Base-by-base conservation (phyloP, 106 monocot species). In the Narthecium ossifragum region DNA sequence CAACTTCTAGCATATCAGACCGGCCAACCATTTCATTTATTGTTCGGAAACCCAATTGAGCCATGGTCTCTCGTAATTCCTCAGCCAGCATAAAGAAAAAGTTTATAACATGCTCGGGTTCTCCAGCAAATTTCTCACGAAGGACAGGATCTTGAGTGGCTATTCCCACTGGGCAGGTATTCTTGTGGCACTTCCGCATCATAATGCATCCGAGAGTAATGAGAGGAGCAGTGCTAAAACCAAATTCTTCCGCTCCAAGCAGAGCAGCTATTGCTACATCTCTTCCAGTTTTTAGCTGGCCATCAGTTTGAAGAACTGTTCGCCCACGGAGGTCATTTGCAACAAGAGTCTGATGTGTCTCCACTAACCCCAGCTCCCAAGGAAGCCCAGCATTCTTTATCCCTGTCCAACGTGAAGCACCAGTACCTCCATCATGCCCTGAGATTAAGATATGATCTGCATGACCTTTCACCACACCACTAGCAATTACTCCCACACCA, bases 1-100 rank as follows among this genome's bases (percentile, higher is more conserved):
- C 91, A 49, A 98, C 45, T 63, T 98, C 84, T 26, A 98, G 51
- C 98, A 98, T 77, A 62, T 98, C 98, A 18, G 98, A 75, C 34
- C 87, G 91, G 3, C 98, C 98, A 68, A 98, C 74, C 98, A 98
- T 98, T 60, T 98, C 98, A 39, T 31, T 67, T 33, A 98, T 59
- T 11, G 90, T 72, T 36, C 81, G 77, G 51, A 98, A 84, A 30
- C 98, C 98, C 36, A 98, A 76, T 62, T 71, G 78, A 33, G 98
- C 75, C 98, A 98, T 98, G 46, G 91, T 98, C 52, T 98, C 91
- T 39, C 98, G 80, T 24, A 98, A 54, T 67, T 98, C 98, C 73
- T 98, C 98, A 7, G 98, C 98, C 41, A 98, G 81, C 98, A 98
- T 98, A 64, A 98, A 98, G 62, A 98, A 98, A 54, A 91, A 98